Conservation (phyloP, 495 filamentous ascomycete genomes). For the Letharia lupina region DNA sequence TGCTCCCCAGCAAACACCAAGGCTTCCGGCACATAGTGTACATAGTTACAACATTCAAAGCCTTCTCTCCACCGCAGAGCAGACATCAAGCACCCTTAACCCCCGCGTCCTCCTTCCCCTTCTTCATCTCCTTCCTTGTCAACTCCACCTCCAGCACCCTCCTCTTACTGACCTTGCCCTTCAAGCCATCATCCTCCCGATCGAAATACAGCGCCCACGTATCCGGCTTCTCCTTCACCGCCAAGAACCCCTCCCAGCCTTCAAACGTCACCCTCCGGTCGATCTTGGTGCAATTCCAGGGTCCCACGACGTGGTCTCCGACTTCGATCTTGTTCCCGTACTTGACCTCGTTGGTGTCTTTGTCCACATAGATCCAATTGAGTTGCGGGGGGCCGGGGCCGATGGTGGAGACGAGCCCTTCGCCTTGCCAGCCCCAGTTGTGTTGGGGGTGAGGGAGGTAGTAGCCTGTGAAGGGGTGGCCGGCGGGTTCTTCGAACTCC, state of each 20-base stretch:
- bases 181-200: slow-evolving; percentile 36
- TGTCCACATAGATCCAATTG: slow-evolving; percentile 58
- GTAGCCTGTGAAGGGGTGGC: slow-evolving; percentile 51
- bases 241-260: slow-evolving; percentile 45
- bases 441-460: slow-evolving; percentile 54
- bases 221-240: slow-evolving; percentile 34
- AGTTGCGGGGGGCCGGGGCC: slow-evolving; percentile 52
- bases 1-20: neutral
- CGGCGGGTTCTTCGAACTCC: slow-evolving; percentile 30
- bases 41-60: neutral
- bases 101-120: slow-evolving; percentile 15
- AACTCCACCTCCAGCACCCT: slow-evolving; percentile 18
- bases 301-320: slow-evolving; percentile 42
- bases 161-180: slow-evolving; percentile 15
- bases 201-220: slow-evolving; percentile 45
- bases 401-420: slow-evolving; percentile 50
- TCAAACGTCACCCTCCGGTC: slow-evolving; percentile 48
- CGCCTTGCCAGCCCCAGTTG: slow-evolving; percentile 35
- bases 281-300: slow-evolving; percentile 49
- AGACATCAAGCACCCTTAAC: slow-evolving; percentile 5
- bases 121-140: slow-evolving; percentile 19
- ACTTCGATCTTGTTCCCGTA: slow-evolving; percentile 42
- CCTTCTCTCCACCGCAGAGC: too few species aligned
- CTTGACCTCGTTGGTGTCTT: slow-evolving; percentile 45
- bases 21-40: neutral